Conservation (phyloP, 2,329 filamentous ascomycete genomes). For the Arthroderma uncinatum region DNA sequence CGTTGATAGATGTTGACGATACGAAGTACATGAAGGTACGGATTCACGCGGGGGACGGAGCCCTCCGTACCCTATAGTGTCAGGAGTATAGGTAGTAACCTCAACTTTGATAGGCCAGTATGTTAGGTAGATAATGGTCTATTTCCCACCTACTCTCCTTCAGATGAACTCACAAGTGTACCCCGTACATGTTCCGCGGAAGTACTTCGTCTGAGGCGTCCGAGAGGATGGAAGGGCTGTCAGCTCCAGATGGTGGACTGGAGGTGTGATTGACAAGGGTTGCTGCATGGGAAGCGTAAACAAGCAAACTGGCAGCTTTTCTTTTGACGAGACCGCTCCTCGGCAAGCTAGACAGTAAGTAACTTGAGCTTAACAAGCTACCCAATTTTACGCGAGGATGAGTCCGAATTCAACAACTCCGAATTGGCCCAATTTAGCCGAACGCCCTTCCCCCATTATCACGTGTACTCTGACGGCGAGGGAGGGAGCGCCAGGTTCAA, state of each 20-base stretch:
- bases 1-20: no score
- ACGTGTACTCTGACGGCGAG: not conserved
- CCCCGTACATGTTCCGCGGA: no score
- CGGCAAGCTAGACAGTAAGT: not conserved
- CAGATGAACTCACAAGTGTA: no score
- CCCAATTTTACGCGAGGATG: not conserved
- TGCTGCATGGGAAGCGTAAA: not conserved
- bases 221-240: not conserved
- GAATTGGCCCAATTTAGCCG: constrained; percentile 1
- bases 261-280: not conserved
- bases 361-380: not conserved
- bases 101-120: no score
- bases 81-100: no score
- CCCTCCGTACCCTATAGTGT: no score
- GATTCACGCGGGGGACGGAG: no score
- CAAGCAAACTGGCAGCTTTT: not conserved
- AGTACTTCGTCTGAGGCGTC: not conserved
- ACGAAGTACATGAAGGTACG: no score
- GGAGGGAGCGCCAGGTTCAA: not conserved
- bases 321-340: not conserved
- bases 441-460: not conserved
- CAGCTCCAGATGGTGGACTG: not conserved
- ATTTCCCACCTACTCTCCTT: no score
- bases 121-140: no score
- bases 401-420: not conserved